Evolutionary conservation across 257 asterid genomes (phyloP).

Genomic region (Solanum sejunctum): DNA sequence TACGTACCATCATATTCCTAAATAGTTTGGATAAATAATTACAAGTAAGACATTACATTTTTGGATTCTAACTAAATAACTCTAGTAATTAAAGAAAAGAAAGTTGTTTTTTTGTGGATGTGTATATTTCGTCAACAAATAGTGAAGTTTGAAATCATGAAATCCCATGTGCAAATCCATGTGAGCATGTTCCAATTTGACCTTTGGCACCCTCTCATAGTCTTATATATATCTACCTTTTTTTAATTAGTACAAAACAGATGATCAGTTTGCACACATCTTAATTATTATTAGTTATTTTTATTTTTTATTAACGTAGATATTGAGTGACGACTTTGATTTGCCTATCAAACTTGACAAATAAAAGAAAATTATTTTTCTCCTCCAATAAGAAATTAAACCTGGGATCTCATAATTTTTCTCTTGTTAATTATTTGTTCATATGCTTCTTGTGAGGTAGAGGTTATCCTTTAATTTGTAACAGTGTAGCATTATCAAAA

Average conservation of each 20-base stretch:
- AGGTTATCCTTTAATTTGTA: background rate
- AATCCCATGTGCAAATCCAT: conserved; percentile 14
- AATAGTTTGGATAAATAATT: background rate
- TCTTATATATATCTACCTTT: background rate
- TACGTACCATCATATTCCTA: background rate
- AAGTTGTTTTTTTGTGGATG: background rate
- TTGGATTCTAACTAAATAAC: background rate
- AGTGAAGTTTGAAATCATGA: background rate
- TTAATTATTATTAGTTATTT: rapidly evolving
- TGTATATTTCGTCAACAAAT: background rate
- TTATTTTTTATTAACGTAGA: background rate
- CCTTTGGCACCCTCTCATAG: background rate
- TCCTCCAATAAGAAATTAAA: background rate
- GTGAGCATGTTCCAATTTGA: conserved; percentile 15
- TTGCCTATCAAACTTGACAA: background rate
- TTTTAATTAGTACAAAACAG: rapidly evolving
- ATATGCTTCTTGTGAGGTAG: background rate
- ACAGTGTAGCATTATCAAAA: background rate
- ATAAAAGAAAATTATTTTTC: background rate
- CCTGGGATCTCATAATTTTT: background rate
- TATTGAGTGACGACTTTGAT: background rate
- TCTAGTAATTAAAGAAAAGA: background rate
- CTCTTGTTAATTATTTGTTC: background rate
- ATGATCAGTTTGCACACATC: rapidly evolving
- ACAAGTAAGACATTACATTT: background rate